phyloP scores from a whole-genome alignment of 1,284 basidiomycete species.

The Leccinum olivaceoglutinosum region DNA sequence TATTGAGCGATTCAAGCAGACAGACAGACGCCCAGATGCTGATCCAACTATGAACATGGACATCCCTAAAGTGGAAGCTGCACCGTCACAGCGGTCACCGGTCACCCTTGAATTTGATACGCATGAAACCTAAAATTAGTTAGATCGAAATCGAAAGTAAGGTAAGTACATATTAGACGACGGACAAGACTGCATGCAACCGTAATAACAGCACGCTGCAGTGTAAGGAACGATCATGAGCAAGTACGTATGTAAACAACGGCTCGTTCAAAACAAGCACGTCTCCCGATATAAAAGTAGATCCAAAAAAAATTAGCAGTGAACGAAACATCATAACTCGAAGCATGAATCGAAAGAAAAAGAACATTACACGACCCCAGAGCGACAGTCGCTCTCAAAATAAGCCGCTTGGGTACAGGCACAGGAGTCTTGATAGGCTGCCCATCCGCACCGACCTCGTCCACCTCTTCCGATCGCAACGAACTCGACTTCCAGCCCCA shows the following conservation, averaged over 20 bases:
- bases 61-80: neutral
- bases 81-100: no score
- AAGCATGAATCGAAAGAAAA: constrained; percentile 7
- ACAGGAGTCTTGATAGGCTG: constrained; percentile 23
- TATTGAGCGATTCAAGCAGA: neutral
- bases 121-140: no score
- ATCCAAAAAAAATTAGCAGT: neutral
- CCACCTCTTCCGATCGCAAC: constrained; percentile 47
- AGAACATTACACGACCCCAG: constrained; percentile 61
- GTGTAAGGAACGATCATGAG: neutral
- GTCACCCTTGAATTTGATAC: no score
- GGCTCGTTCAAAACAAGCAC: neutral
- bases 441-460: constrained; percentile 46
- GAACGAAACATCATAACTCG: neutral
- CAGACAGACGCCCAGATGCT: neutral
- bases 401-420: constrained; percentile 44
- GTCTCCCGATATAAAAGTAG: constrained; percentile 1
- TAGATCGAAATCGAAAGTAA: neutral
- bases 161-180: neutral
- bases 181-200: neutral
- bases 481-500: constrained; percentile 81
- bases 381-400: constrained; percentile 70
- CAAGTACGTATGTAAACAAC: neutral
- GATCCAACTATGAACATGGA: no score
- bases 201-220: neutral